Evolutionary conservation across 164 flowering plant genomes (phyloP), one percentile per base, ranked within the genome.

Genomic region (Nymphaea thermarum): DNA sequence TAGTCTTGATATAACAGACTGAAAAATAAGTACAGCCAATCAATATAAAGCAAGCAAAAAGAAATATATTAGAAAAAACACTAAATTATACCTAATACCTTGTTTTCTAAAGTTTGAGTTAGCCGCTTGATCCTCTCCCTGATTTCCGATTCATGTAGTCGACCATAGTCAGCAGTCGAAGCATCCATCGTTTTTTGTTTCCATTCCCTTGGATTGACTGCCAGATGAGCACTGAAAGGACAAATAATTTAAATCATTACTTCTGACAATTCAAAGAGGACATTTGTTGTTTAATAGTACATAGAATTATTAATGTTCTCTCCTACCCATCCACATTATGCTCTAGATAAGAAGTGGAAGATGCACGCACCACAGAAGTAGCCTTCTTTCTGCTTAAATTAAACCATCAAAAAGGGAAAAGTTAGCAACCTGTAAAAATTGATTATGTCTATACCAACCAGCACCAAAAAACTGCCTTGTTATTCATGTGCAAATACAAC

Each of bases 201-300:
- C 64, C 81, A 76, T 70, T 91, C 92, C 77, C 85, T 94, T 3
- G 99, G 97, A 6, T 86, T 89, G 72, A 87, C 86, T 16, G 99
- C 99, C 80, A 71, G 78, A 36, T 75, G 70, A 63, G 90, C 82
- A 69, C 95, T 90, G 73, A 63, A 59, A 36, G 76, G 64, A 64
- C 12, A 61, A 8, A 61, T 60, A 25, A 63, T 4, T 17, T 25
- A 25, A 25, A 25, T 25, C 36, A 25, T 25, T 25, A 25, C 36
- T 0, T 25, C 36, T 25, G 36, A 25, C 36, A 25, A 25, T 25
- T 25, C 36, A 25, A 25, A 25, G 36, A 25, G 36, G 36, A 25
- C 36, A 25, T 25, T 25, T 25, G 36, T 25, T 25, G 36, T 25
- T 25, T 25, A 25, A 1, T 25, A 25, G 36, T 25, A 25, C 42